A percentile compares a stretch with the other conserved stretches of the same genome.
These are phyloP conservation scores for Ambrosiella xylebori DNA, from an alignment of 2,329 filamentous ascomycete genomes.

Conservation along the genomic window DNA sequence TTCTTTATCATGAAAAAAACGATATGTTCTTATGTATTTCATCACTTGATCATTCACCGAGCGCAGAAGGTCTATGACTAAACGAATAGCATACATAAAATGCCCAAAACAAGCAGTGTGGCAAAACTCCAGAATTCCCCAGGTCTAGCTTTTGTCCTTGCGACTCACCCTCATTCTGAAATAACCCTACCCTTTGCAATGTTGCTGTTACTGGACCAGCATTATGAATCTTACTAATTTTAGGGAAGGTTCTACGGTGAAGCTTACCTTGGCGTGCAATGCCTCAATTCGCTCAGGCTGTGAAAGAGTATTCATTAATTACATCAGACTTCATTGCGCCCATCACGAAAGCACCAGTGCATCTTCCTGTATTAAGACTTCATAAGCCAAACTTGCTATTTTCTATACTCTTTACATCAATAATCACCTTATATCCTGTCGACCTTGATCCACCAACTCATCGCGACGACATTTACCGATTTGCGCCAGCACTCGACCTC, in stretches of 20 bases:
- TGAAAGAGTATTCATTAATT: neutral
- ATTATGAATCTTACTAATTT: neutral
- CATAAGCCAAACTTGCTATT: neutral
- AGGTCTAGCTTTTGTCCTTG: neutral
- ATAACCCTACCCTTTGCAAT: neutral
- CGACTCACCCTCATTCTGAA: neutral
- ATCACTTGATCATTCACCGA: neutral
- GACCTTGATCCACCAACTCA: neutral
- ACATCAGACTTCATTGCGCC: constrained; percentile 1
- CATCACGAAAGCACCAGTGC: neutral
- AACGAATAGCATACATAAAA: neutral
- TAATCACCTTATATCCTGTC: neutral
- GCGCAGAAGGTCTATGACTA: neutral
- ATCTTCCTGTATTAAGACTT: neutral
- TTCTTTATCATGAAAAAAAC: no score
- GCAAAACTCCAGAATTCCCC: neutral
- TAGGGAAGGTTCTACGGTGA: neutral
- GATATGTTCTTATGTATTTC: neutral
- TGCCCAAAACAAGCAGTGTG: neutral
- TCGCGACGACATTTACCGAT: neutral
- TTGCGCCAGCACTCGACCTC: constrained; percentile 12
- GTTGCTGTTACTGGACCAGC: neutral
- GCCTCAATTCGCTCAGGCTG: neutral
- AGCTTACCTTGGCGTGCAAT: neutral
- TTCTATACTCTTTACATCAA: neutral